phyloP scores from a whole-genome alignment of 2,329 filamentous ascomycete genomes.

The Penicillium occitanis region DNA sequence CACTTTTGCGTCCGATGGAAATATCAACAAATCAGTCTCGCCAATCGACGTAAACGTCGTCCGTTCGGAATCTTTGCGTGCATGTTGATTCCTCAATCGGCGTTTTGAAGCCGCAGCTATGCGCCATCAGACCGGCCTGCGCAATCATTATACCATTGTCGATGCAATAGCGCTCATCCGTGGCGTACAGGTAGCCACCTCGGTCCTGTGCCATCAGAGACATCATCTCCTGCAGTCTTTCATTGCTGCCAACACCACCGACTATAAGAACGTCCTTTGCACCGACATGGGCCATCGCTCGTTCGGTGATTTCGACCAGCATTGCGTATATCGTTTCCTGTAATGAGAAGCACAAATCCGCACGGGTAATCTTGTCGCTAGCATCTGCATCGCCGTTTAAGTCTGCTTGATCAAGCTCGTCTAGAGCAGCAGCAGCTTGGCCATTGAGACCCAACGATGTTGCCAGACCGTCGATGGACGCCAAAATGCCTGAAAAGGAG shows the following conservation, averaged over 20 bases:
- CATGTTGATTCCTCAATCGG: constrained; percentile 77
- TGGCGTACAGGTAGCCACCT: constrained; percentile 87
- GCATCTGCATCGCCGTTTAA: constrained; percentile 33
- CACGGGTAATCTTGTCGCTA: constrained; percentile 61
- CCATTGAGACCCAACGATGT: constrained; percentile 45
- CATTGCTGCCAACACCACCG: constrained; percentile 92
- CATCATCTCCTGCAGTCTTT: constrained; percentile 97
- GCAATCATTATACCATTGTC: constrained; percentile 99
- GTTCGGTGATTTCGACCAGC: constrained; percentile 97
- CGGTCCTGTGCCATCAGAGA: constrained; percentile 86
- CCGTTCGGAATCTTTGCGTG: constrained; percentile 78
- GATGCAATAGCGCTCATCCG: constrained; percentile 96
- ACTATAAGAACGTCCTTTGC: constrained; percentile 89
- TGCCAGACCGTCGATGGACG: constrained; percentile 76
- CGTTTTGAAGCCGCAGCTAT: constrained; percentile 75
- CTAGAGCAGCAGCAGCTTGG: constrained; percentile 51
- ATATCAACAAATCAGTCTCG: constrained; percentile 52
- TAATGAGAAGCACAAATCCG: constrained; percentile 87
- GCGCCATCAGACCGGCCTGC: constrained; percentile 86
- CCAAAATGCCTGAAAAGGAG: constrained; percentile 89
- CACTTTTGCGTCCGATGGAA: background rate
- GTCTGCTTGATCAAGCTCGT: constrained; percentile 32
- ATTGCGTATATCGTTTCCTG: constrained; percentile 97
- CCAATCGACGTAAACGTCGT: constrained; percentile 79
- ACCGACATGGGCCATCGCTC: constrained; percentile 97